A percentile compares a stretch with the other conserved stretches of the same genome.
phyloP scores from a whole-genome alignment of 169 alveolate genomes.

The Cryptosporidium ryanae region DNA sequence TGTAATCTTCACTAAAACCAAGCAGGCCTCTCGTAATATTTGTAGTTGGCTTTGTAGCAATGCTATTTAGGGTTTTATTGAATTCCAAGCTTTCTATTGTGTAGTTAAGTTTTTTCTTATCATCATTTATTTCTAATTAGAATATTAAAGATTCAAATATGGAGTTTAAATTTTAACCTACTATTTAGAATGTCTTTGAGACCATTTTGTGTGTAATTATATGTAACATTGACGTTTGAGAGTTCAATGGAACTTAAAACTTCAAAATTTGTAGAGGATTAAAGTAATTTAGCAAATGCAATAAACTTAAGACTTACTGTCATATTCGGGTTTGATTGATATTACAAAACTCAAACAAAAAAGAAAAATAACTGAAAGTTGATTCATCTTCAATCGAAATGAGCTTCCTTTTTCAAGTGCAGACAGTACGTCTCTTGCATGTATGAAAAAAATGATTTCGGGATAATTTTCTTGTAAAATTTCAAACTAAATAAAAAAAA shows the following conservation, averaged over 20 bases:
- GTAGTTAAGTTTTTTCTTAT: not conserved
- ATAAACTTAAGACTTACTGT: not conserved
- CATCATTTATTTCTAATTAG: not conserved
- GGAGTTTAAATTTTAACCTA: too few species aligned
- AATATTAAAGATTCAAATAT: not conserved
- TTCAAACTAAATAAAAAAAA: too few species aligned
- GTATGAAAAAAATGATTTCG: too few species aligned
- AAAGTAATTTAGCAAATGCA: not conserved
- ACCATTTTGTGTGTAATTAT: too few species aligned
- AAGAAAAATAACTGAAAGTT: not conserved
- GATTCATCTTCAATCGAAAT: not conserved
- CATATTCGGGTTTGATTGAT: constrained; percentile 11
- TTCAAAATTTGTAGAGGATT: too few species aligned
- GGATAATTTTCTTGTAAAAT: too few species aligned
- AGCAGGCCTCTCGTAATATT: not conserved
- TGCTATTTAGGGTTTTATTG: not conserved
- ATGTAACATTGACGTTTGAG: too few species aligned
- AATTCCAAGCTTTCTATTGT: not conserved
- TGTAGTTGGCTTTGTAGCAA: not conserved
- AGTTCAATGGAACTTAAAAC: too few species aligned
- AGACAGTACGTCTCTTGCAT: too few species aligned
- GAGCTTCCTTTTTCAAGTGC: too few species aligned
- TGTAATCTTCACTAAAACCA: not conserved
- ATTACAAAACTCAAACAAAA: not conserved
- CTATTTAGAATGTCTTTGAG: too few species aligned